Conservation (phyloP, 306 rosid genomes). For the Begonia masoniana region DNA sequence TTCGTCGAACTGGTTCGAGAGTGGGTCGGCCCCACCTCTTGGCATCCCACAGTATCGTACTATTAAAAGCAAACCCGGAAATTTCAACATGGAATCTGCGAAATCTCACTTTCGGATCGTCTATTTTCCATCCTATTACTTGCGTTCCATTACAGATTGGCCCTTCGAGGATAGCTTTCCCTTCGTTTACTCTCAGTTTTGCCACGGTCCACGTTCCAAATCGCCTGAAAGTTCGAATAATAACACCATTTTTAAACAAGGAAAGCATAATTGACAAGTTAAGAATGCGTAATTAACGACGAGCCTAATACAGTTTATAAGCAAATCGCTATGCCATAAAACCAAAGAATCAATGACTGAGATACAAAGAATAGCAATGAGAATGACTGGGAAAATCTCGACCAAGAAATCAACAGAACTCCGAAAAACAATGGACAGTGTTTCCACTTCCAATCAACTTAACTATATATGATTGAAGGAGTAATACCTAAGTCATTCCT, state of each 20-base stretch:
- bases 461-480: too few species aligned
- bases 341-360: too few species aligned
- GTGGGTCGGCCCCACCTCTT: conserved; percentile 68
- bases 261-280: conserved; percentile 3
- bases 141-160: conserved; percentile 69
- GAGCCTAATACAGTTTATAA: too few species aligned
- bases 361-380: too few species aligned
- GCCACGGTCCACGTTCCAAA: conserved; percentile 86
- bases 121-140: conserved; percentile 76
- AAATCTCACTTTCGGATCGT: conserved; percentile 29
- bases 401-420: too few species aligned
- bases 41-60: conserved; percentile 82
- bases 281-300: too few species aligned
- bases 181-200: conserved; percentile 23
- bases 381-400: too few species aligned
- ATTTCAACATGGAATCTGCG: conserved; percentile 62
- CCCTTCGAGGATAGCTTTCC: conserved; percentile 41
- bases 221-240: conserved; percentile 36
- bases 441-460: too few species aligned
- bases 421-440: too few species aligned
- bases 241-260: neutral
- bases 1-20: conserved; percentile 56
- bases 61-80: conserved; percentile 85
- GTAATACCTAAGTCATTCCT: too few species aligned
- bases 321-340: too few species aligned